Evolutionary conservation across 805 yeast genomes (phyloP).

Genomic region (Ascoidea rubescens): DNA sequence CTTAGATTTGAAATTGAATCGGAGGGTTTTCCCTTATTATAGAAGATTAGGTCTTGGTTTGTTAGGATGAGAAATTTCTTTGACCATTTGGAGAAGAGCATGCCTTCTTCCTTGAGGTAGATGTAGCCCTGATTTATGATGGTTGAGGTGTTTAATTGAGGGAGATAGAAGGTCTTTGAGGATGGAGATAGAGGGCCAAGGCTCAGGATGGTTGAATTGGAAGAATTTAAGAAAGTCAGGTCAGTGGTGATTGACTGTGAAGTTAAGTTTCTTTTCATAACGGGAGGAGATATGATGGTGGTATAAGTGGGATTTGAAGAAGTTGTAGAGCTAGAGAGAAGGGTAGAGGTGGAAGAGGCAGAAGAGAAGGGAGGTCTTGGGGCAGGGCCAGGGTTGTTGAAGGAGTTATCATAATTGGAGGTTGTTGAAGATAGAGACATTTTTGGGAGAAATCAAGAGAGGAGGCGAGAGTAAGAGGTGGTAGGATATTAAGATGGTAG

Average conservation of each 20-base stretch:
- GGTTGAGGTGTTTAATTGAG: neutral
- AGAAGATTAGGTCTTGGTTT: slow-evolving; percentile 7
- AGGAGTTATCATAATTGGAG: neutral
- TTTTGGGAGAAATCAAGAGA: too few species aligned
- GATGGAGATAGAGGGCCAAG: slow-evolving; percentile 11
- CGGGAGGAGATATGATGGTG: neutral
- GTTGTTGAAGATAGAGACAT: neutral
- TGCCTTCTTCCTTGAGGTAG: slow-evolving; percentile 9
- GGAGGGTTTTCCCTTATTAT: slow-evolving; percentile 7
- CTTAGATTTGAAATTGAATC: neutral
- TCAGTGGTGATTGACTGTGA: neutral
- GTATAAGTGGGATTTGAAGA: neutral
- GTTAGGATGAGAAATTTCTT: slow-evolving; percentile 10
- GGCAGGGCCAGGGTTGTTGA: neutral
- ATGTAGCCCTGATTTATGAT: slow-evolving; percentile 11
- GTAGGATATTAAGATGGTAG: too few species aligned
- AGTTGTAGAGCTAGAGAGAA: neutral
- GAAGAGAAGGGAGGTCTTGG: neutral
- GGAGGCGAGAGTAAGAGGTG: too few species aligned
- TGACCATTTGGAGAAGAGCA: slow-evolving; percentile 11
- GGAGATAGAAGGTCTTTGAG: slow-evolving; percentile 3
- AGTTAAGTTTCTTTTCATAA: neutral
- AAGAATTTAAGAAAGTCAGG: neutral
- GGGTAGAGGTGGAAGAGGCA: too few species aligned
- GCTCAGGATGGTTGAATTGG: slow-evolving; percentile 3